Evolutionary conservation across 192 early-diverging fungal genomes (phyloP).

Genomic region (Rhizoclosmatium sp.): DNA sequence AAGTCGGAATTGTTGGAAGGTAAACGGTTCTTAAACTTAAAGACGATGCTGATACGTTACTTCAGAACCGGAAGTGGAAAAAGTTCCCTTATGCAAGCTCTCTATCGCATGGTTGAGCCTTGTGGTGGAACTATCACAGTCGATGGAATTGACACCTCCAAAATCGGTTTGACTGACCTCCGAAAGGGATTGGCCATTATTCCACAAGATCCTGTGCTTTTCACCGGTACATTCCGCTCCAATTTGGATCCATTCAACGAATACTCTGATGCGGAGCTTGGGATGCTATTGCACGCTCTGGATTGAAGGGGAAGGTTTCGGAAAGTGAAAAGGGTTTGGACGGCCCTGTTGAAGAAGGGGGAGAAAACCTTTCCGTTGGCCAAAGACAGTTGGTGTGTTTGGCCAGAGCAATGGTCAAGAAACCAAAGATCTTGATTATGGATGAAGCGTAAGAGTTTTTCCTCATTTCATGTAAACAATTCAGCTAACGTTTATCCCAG

Average conservation of each 20-base stretch:
- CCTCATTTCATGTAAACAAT: no score
- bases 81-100: constrained; percentile 69
- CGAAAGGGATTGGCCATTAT: constrained; percentile 60
- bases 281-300: constrained; percentile 67
- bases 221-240: constrained; percentile 62
- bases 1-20: constrained; percentile 61
- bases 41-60: background rate
- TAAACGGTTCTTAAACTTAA: background rate
- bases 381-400: constrained; percentile 68
- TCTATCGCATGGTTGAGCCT: constrained; percentile 76
- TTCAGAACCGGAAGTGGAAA: constrained; percentile 84
- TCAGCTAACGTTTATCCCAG: constrained; percentile 28
- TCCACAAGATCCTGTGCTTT: constrained; percentile 66
- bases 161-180: constrained; percentile 67
- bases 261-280: constrained; percentile 74
- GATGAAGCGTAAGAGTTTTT: constrained; percentile 38
- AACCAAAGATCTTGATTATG: constrained; percentile 57
- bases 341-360: constrained; percentile 75
- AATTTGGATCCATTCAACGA: constrained; percentile 78
- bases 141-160: constrained; percentile 73
- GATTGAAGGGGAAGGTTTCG: constrained; percentile 50
- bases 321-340: constrained; percentile 62
- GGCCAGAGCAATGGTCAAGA: constrained; percentile 60
- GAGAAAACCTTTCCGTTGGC: constrained; percentile 85
- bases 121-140: constrained; percentile 69